Conservation (phyloP, 2,329 filamentous ascomycete genomes). For the Aplosporella prunicola region DNA sequence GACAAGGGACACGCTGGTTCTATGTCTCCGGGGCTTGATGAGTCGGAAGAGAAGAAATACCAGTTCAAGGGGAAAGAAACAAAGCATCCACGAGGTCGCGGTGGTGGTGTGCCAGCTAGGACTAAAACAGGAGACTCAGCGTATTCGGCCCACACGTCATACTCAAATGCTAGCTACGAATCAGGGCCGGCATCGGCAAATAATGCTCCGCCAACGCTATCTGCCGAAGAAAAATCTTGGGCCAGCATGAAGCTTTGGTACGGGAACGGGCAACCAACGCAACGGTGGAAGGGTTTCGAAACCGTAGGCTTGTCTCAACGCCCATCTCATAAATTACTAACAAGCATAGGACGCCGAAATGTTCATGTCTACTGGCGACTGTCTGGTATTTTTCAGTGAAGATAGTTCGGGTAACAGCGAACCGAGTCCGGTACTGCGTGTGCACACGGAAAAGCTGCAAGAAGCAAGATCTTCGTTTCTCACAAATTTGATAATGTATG, state of each 20-base stretch:
- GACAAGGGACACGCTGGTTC: constrained; percentile 4
- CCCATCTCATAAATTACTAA: constrained; percentile 5
- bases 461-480: constrained; percentile 29
- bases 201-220: not conserved
- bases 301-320: constrained; percentile 18
- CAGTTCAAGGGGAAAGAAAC: constrained; percentile 29
- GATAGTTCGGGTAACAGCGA: constrained; percentile 24
- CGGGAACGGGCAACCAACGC: constrained; percentile 21
- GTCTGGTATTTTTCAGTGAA: constrained; percentile 28
- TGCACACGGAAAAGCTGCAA: constrained; percentile 26
- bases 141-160: not conserved
- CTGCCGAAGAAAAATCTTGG: constrained; percentile 21
- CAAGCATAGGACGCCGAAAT: constrained; percentile 28
- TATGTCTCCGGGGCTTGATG: constrained; percentile 1
- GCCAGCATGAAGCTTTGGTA: constrained; percentile 29
- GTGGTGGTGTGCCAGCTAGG: constrained; percentile 29
- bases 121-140: constrained; percentile 7
- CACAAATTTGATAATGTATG: constrained; percentile 26
- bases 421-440: constrained; percentile 27
- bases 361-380: constrained; percentile 25
- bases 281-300: constrained; percentile 29
- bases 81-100: constrained; percentile 28
- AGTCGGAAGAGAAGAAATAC: constrained; percentile 23
- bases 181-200: constrained; percentile 2
- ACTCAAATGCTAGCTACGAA: constrained; percentile 5